Evolutionary conservation across 306 rosid species (phyloP).

Genomic region (Elaeagnus macrophylla): DNA sequence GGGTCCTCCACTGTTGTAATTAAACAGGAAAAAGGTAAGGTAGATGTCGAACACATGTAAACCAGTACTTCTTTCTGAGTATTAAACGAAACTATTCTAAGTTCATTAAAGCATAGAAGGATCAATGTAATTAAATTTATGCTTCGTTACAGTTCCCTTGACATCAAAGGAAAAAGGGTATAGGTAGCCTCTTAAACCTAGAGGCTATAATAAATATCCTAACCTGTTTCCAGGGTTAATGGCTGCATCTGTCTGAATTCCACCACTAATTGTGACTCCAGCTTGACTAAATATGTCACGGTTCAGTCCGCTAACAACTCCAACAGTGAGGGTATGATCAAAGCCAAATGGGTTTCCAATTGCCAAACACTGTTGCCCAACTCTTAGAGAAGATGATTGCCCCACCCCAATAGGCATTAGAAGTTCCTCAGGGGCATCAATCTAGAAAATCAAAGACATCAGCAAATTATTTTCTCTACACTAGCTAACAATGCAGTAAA

Average conservation of each 20-base stretch:
- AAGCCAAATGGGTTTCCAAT: constrained; percentile 98
- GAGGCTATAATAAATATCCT: not conserved
- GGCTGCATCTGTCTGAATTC: constrained; percentile 95
- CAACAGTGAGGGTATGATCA: constrained; percentile 93
- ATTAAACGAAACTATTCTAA: constrained; percentile 5
- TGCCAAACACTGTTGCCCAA: constrained; percentile 95
- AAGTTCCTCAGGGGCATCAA: constrained; percentile 72
- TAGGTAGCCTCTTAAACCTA: not conserved
- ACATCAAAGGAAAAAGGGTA: not conserved
- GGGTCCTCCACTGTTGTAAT: constrained; percentile 77
- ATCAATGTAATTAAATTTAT: not conserved
- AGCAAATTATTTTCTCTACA: constrained; percentile 6
- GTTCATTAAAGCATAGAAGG: not conserved
- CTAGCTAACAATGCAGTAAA: not conserved
- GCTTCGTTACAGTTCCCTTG: not conserved
- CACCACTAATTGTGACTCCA: constrained; percentile 94
- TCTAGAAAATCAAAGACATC: constrained; percentile 36
- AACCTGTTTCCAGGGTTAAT: constrained; percentile 98
- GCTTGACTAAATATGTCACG: constrained; percentile 83
- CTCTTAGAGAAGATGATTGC: constrained; percentile 64
- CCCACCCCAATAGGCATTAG: constrained; percentile 71
- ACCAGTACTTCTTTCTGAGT: not conserved
- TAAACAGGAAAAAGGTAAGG: constrained; percentile 22
- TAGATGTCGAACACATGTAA: constrained; percentile 1
- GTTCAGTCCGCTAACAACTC: constrained; percentile 85